Conservation (phyloP, 2,329 filamentous ascomycete genomes). For the Monosporascus sp. region DNA sequence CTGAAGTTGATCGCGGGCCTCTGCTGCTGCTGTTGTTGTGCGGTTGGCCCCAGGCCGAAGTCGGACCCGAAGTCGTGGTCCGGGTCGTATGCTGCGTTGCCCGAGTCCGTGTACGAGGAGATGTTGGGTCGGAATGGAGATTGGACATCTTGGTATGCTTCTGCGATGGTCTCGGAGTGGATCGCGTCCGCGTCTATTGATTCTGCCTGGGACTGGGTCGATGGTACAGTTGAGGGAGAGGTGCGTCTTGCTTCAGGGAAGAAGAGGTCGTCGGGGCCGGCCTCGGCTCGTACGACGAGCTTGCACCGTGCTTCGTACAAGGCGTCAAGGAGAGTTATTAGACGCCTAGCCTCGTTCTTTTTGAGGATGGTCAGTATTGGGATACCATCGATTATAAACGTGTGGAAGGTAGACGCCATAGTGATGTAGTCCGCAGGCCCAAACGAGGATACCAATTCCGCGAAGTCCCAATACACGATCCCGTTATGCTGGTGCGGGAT, state of each 20-base stretch:
- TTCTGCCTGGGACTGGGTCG: slow-evolving; percentile 15
- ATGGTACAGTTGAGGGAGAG: slow-evolving; percentile 27
- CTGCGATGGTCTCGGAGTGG: slow-evolving; percentile 61
- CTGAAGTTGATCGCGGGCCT: slow-evolving; percentile 55
- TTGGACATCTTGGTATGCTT: slow-evolving; percentile 73
- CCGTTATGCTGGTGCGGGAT: slow-evolving; percentile 56
- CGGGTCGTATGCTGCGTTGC: slow-evolving; percentile 45
- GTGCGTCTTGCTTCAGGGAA: slow-evolving; percentile 56
- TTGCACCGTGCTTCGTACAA: slow-evolving; percentile 79
- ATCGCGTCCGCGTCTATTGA: slow-evolving; percentile 43
- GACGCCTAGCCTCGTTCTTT: slow-evolving; percentile 75
- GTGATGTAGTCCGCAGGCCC: slow-evolving; percentile 81
- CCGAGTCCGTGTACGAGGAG: slow-evolving; percentile 52
- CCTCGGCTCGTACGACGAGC: slow-evolving; percentile 61
- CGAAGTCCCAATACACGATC: slow-evolving; percentile 61
- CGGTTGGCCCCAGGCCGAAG: slow-evolving; percentile 33
- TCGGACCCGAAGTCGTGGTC: slow-evolving; percentile 48
- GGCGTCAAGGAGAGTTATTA: slow-evolving; percentile 77
- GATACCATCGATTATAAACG: slow-evolving; percentile 66
- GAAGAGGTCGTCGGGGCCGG: slow-evolving; percentile 68
- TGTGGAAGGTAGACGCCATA: slow-evolving; percentile 74
- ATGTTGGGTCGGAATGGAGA: slow-evolving; percentile 77
- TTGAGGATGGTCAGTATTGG: slow-evolving; percentile 61
- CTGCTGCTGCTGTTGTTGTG: slow-evolving; percentile 15
- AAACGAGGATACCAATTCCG: slow-evolving; percentile 60